Conservation (phyloP, 495 filamentous ascomycete genomes). For the Talaromyces wortmannii region DNA sequence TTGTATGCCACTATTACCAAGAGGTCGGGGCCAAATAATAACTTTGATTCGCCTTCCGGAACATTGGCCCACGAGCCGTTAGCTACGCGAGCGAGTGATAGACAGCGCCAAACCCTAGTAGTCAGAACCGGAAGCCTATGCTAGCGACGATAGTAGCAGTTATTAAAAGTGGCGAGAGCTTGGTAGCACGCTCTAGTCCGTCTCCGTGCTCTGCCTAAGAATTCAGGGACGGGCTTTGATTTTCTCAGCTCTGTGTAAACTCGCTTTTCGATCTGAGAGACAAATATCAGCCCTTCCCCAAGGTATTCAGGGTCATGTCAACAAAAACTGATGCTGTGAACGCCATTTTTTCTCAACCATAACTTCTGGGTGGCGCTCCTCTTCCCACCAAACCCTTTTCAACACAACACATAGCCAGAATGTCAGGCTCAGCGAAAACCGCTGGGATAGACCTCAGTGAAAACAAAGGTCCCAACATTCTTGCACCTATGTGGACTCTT, state of each 20-base stretch:
- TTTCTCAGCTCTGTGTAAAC: neutral
- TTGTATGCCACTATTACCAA: too few species aligned
- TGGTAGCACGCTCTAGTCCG: too few species aligned
- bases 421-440: conserved; percentile 2
- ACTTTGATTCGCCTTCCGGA: too few species aligned
- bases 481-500: conserved; percentile 33
- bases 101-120: too few species aligned
- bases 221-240: neutral
- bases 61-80: too few species aligned
- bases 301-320: neutral
- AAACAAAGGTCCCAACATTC: conserved; percentile 30
- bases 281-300: neutral
- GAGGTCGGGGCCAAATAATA: too few species aligned
- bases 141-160: too few species aligned
- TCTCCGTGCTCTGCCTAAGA: too few species aligned
- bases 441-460: conserved; percentile 5
- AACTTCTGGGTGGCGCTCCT: neutral
- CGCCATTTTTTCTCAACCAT: neutral
- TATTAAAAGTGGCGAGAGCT: too few species aligned
- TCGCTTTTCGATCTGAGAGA: neutral
- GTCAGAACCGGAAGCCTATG: too few species aligned
- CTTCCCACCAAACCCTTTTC: neutral
- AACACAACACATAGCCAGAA: neutral
- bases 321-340: neutral
- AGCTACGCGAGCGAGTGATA: too few species aligned